A percentile compares a stretch with the other conserved stretches of the same genome.
phyloP scores from a whole-genome alignment of 2,329 filamentous ascomycete genomes.

The Clonostachys sp. region DNA sequence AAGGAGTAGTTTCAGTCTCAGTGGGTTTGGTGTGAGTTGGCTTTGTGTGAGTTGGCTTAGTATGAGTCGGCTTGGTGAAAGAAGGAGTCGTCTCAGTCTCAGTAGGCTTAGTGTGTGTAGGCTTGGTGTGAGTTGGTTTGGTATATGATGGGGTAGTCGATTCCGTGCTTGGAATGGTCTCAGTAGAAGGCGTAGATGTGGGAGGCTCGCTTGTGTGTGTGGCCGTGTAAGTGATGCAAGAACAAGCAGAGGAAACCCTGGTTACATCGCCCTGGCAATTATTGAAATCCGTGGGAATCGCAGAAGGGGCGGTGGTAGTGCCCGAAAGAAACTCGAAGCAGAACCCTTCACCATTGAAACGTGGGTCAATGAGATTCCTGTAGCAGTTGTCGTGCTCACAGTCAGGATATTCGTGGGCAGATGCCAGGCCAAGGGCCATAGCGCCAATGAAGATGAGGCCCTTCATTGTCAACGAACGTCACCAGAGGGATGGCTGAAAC shows the following conservation, averaged over 20 bases:
- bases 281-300: constrained; percentile 21
- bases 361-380: constrained; percentile 23
- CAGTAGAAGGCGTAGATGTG: background rate
- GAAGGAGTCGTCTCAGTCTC: background rate
- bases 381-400: constrained; percentile 17
- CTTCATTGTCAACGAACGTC: constrained; percentile 3
- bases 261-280: constrained; percentile 18
- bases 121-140: background rate
- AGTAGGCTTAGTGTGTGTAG: constrained; percentile 3
- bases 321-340: constrained; percentile 23
- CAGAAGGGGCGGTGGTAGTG: constrained; percentile 14
- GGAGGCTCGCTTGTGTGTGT: constrained; percentile 13
- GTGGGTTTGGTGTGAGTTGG: constrained; percentile 12
- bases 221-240: constrained; percentile 27
- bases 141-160: background rate
- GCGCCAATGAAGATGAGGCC: constrained; percentile 1
- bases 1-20: constrained; percentile 6
- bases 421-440: constrained; percentile 2
- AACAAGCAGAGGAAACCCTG: constrained; percentile 26
- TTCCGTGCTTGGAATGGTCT: constrained; percentile 2
- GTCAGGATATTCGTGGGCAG: constrained; percentile 1
- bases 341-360: constrained; percentile 19
- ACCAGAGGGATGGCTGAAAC: too few species aligned
- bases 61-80: constrained; percentile 18
- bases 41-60: constrained; percentile 18